Evolutionary conservation across 768 basidiomycete genomes (phyloP), one percentile per base, ranked within the genome.

Genomic region (Kwoniella heveanensis): DNA sequence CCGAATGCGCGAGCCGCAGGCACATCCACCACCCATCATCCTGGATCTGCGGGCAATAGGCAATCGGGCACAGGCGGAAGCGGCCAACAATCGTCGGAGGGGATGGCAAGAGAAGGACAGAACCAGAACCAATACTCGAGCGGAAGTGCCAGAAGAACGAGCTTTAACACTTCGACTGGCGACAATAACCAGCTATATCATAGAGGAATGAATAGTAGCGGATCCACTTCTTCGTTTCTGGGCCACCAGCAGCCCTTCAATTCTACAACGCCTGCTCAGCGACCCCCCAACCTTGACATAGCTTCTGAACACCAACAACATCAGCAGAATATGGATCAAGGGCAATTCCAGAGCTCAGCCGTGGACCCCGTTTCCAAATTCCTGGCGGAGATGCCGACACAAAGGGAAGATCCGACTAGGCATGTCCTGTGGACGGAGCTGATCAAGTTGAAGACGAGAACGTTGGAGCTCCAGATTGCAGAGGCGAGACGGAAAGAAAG

Each of bases 391-490:
- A 73, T 76, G 69, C 74, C 71, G 6, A 60, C 68, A 1, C 46
- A 59, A 17, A 44, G 30, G 1, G 70, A 73, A 26, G 70, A 76
- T 66, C 68, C 74, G 7, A 61, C 54, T 5, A 36, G 64, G 44
- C 62, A 68, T 53, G 68, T 66, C 0, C 27, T 74, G 17, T 77
- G 71, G 71, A 73, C 71, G 1, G 69, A 77, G 54, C 46, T 74
- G 25, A 69, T 77, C 17, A 64, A 57, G 57, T 51, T 74, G 24
- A 69, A 73, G 50, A 72, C 73, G 17, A 58, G 60, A 21, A 57
- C 62, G 15, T 53, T 78, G 29, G 77, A 78, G 58, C 54, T 78
- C 49, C 69, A 76, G 58, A 78, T 78, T n/a, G 77, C 77, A 2
- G 64, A 78, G 57, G 72, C 75, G 22, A 72, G 67, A 60, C 62